Evolutionary conservation across 2,329 filamentous ascomycete genomes (phyloP), one percentile per base, ranked within the genome.

Genomic region (Trematosphaeria pertusa): DNA sequence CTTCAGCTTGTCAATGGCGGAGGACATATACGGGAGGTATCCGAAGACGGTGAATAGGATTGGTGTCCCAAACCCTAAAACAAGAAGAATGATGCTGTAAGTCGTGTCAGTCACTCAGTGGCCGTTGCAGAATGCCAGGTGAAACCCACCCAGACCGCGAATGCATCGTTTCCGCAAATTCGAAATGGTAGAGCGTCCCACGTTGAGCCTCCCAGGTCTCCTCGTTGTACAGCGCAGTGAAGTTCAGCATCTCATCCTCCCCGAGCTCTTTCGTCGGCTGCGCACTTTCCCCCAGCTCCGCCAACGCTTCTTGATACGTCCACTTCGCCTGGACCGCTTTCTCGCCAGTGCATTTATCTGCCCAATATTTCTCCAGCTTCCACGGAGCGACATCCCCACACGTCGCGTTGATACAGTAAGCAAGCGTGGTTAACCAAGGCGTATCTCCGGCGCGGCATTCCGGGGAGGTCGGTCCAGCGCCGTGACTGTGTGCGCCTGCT

Each of bases 331-430:
- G 31, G 7, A 52, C 49, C 1, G 26, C 18, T 10, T 18, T 4
- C 42, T 54, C 40, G 10, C 52, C 59, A 32, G 47, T 51, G 14
- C 33, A 45, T 37, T 54, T 44, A 21, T 49, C 46, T 12, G 24
- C 34, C 54, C 56, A 61, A 31, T 50, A 59, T 19, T 44, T 43
- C 45, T 56, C 61, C 24, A 58, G 35, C 37, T 39, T 45, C 52
- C 47, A 63, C 2, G 39, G 20, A 1, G 34, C 24, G n/a, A 62
- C 41, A 40, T 50, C 28, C 11, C 36, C 40, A 36, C 62, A 66
- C 6, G 38, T 58, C 1, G 50, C 21, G 15, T 56, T 51, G 40
- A 66, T 58, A 40, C 62, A 66, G 34, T 54, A 60, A 8, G 62
- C 62, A 5, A 64, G 42, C 3, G 61, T 59, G 8, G 52, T 58